A percentile compares a stretch with the other conserved stretches of the same genome.
phyloP scores from a whole-genome alignment of 257 asterid species.

The Plantago major region DNA sequence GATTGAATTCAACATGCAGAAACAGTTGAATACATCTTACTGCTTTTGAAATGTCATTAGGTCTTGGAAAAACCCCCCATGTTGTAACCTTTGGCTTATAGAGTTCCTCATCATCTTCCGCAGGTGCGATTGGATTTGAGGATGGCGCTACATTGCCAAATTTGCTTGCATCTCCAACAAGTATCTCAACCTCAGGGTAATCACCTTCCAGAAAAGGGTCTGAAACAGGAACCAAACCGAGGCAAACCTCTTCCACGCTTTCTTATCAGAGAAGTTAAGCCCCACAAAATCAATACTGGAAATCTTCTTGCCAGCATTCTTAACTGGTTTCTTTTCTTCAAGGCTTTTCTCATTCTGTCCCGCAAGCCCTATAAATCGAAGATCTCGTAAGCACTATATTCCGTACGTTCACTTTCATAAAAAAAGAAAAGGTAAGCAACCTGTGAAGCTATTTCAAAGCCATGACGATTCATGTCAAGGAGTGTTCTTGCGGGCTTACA shows the following conservation, averaged over 20 bases:
- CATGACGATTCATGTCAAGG: too few species aligned
- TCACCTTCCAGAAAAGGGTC: slow-evolving; percentile 61
- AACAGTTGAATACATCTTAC: slow-evolving; percentile 34
- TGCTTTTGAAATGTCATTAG: slow-evolving; percentile 70
- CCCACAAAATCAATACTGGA: slow-evolving; percentile 83
- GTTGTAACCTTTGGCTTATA: slow-evolving; percentile 96
- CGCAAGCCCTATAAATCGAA: slow-evolving; percentile 35
- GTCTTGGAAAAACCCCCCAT: slow-evolving; percentile 97
- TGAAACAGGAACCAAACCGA: slow-evolving; percentile 53
- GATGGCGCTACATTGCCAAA: slow-evolving; percentile 39
- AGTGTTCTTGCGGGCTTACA: too few species aligned
- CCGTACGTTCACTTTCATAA: slow-evolving; percentile 7
- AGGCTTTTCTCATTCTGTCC: slow-evolving; percentile 26
- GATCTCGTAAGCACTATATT: slow-evolving; percentile 7
- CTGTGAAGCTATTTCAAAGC: too few species aligned
- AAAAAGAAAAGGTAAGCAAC: too few species aligned
- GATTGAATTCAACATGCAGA: too few species aligned
- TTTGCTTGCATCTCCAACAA: slow-evolving; percentile 69
- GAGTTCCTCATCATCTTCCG: slow-evolving; percentile 40
- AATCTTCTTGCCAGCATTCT: slow-evolving; percentile 35
- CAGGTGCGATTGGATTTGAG: slow-evolving; percentile 18
- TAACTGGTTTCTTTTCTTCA: slow-evolving; percentile 25
- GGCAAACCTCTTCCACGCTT: slow-evolving; percentile 63
- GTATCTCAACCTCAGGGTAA: slow-evolving; percentile 73
- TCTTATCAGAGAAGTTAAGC: slow-evolving; percentile 79